Conservation (phyloP, 2,329 filamentous ascomycete genomes). For the Ceratocystis diversiconidia region DNA sequence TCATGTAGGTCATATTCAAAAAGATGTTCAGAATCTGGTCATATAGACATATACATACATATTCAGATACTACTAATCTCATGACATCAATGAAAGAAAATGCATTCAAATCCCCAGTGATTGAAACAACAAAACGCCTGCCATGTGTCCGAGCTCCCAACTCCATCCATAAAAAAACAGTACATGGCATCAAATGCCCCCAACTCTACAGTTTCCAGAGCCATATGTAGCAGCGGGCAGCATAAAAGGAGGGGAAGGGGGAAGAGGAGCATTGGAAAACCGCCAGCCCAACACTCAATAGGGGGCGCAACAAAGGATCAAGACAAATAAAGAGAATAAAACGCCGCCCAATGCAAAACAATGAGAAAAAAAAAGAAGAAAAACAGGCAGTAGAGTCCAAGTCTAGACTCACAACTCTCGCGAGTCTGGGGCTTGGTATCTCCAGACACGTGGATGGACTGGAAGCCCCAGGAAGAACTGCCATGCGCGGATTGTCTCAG, state of each 20-base stretch:
- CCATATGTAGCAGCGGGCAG: neutral
- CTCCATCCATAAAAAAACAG: neutral
- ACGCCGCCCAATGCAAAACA: conserved; percentile 8
- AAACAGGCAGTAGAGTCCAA: neutral
- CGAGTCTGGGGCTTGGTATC: conserved; percentile 30
- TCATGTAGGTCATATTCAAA: neutral
- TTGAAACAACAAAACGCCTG: conserved; percentile 7
- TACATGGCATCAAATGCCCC: neutral
- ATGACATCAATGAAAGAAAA: conserved; percentile 2
- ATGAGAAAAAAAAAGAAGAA: neutral
- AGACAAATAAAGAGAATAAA: conserved; percentile 7
- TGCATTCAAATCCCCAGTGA: neutral
- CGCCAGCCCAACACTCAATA: neutral
- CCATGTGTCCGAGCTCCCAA: neutral
- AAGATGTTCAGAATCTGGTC: too few species aligned
- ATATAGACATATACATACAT: neutral
- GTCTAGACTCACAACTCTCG: conserved; percentile 34
- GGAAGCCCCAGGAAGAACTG: conserved; percentile 41
- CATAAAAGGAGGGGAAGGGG: too few species aligned
- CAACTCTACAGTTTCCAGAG: neutral
- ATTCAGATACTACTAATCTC: neutral
- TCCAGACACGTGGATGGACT: conserved; percentile 35
- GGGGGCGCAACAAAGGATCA: neutral
- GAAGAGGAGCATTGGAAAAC: neutral
- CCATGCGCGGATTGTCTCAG: conserved; percentile 34